Conservation (phyloP, 805 yeast genomes). For the Jamesozyma hellenica region DNA sequence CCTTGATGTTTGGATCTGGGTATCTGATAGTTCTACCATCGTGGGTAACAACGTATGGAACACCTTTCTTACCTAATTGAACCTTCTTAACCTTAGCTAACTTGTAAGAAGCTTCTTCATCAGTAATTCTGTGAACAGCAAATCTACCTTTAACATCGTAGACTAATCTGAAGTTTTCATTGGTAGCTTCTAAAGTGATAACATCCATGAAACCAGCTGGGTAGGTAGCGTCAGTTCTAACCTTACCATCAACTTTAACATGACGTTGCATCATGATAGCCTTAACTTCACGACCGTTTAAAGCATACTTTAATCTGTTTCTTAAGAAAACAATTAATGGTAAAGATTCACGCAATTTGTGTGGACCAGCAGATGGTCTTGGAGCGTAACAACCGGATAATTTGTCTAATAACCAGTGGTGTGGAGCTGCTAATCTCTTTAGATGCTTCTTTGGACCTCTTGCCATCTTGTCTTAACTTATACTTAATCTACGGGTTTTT, state of each 20-base stretch:
- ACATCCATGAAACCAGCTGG: constrained; percentile 99
- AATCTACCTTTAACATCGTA: constrained; percentile 98
- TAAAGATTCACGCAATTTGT: constrained; percentile 95
- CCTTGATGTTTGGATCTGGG: constrained; percentile 96
- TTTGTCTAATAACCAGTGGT: constrained; percentile 99
- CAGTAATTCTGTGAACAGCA: constrained; percentile 98
- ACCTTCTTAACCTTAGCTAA: constrained; percentile 97
- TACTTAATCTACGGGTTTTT: no score
- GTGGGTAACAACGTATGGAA: constrained; percentile 98
- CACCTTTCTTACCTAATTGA: constrained; percentile 95
- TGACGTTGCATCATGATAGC: constrained; percentile 97
- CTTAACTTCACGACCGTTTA: constrained; percentile 98
- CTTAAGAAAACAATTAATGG: constrained; percentile 94
- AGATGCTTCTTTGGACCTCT: constrained; percentile 96
- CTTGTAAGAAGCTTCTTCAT: constrained; percentile 97
- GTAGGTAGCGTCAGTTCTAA: constrained; percentile 96
- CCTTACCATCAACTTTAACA: constrained; percentile 97
- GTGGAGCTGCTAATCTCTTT: constrained; percentile 99
- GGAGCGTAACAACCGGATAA: constrained; percentile 99
- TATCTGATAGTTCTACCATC: constrained; percentile 99
- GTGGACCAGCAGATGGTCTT: constrained; percentile 99
- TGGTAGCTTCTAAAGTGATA: constrained; percentile 92
- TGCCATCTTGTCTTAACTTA: constrained; percentile 41
- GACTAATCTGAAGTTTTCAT: constrained; percentile 98
- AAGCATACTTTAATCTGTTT: constrained; percentile 97